phyloP scores from a whole-genome alignment of 495 filamentous ascomycete species.

The Aspergillus leporis region DNA sequence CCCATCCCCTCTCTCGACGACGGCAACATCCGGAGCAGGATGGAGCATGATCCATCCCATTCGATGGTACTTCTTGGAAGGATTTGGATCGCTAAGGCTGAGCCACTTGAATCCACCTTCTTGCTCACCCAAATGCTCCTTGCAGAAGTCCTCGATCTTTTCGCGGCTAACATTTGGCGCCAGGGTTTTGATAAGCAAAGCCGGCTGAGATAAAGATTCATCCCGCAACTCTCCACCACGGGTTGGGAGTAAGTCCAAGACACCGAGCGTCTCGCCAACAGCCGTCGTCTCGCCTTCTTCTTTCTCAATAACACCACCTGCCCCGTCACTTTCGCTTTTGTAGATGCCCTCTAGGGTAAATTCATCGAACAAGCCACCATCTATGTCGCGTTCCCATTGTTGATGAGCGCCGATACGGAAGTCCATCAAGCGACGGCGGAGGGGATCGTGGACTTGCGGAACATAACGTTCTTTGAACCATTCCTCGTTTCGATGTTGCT shows the following conservation, averaged over 20 bases:
- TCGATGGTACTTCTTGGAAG: slow-evolving; percentile 91
- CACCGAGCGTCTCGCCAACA: slow-evolving; percentile 86
- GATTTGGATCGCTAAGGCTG: slow-evolving; percentile 93
- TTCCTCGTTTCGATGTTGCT: slow-evolving; percentile 86
- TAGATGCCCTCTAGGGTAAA: slow-evolving; percentile 95
- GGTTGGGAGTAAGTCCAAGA: slow-evolving; percentile 82
- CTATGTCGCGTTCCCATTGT: slow-evolving; percentile 84
- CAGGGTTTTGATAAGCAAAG: slow-evolving; percentile 96
- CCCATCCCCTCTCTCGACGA: slow-evolving; percentile 58
- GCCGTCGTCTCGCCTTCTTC: slow-evolving; percentile 92
- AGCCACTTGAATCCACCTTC: slow-evolving; percentile 89
- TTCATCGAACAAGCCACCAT: slow-evolving; percentile 83
- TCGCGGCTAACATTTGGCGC: slow-evolving; percentile 93
- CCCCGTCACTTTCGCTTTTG: slow-evolving; percentile 87
- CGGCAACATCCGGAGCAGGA: slow-evolving; percentile 64
- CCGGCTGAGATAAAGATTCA: slow-evolving; percentile 79
- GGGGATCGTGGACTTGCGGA: slow-evolving; percentile 68
- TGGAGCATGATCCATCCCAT: slow-evolving; percentile 99
- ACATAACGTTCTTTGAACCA: slow-evolving; percentile 98
- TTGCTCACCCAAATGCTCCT: slow-evolving; percentile 82
- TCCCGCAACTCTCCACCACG: slow-evolving; percentile 80
- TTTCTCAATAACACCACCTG: slow-evolving; percentile 84
- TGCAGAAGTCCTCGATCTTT: slow-evolving; percentile 90
- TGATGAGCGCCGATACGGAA: slow-evolving; percentile 72
- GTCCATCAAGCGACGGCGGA: slow-evolving; percentile 68